phyloP scores from a whole-genome alignment of 768 basidiomycete genomes.

The Terana coerulea region DNA sequence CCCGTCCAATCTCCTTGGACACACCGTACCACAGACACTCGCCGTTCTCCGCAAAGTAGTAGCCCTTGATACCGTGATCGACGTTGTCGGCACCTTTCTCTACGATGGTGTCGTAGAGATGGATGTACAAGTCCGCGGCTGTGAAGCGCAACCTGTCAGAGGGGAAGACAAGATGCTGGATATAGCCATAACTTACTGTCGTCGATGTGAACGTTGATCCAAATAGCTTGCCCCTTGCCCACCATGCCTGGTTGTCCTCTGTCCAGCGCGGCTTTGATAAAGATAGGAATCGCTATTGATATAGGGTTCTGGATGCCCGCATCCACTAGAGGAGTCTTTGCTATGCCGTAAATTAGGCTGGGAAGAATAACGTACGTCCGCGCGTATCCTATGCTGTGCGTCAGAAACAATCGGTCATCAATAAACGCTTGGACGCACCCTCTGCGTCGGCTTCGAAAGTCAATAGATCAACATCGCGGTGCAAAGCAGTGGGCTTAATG shows the following conservation, averaged over 20 bases:
- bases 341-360: slow-evolving; percentile 53
- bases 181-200: slow-evolving; percentile 35
- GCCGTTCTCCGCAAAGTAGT: slow-evolving; percentile 26
- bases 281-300: slow-evolving; percentile 44
- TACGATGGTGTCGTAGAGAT: slow-evolving; percentile 37
- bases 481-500: slow-evolving; percentile 37
- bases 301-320: slow-evolving; percentile 46
- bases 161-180: background rate
- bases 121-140: slow-evolving; percentile 41
- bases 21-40: slow-evolving; percentile 29
- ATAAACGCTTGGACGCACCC: slow-evolving; percentile 24
- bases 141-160: background rate
- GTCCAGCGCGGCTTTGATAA: slow-evolving; percentile 40
- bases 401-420: background rate
- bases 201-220: slow-evolving; percentile 53
- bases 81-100: slow-evolving; percentile 7
- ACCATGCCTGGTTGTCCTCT: slow-evolving; percentile 49
- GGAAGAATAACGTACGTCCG: slow-evolving; percentile 50
- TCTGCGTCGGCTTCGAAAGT: slow-evolving; percentile 44
- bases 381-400: slow-evolving; percentile 36
- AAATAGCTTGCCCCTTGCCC: slow-evolving; percentile 52
- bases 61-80: slow-evolving; percentile 32
- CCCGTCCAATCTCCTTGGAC: slow-evolving; percentile 30
- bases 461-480: slow-evolving; percentile 47
- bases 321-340: slow-evolving; percentile 52